A percentile compares a stretch with the other conserved stretches of the same genome.
phyloP scores from a whole-genome alignment of 768 basidiomycete genomes.

The Psilocybe sp. region DNA sequence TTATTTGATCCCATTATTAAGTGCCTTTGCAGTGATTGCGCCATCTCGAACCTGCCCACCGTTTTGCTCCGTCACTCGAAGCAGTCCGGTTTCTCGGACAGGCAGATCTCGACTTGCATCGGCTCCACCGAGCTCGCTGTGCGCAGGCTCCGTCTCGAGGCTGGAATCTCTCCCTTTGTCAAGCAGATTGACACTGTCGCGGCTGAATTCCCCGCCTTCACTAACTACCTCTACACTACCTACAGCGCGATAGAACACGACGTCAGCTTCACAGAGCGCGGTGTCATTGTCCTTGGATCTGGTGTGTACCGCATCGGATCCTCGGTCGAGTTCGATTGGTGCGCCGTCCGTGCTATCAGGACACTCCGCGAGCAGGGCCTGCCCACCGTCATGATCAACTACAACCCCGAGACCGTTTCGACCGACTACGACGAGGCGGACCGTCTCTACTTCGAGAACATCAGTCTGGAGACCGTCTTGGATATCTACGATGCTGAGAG shows the following conservation, averaged over 20 bases:
- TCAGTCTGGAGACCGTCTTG: conserved; percentile 91
- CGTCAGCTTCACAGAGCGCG: conserved; percentile 82
- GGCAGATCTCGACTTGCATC: conserved; percentile 79
- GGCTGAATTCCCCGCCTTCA: conserved; percentile 97
- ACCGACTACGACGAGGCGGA: conserved; percentile 99
- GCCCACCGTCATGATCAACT: conserved; percentile 99
- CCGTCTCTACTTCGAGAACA: conserved; percentile 97
- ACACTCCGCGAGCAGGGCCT: conserved; percentile 93
- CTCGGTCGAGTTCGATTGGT: conserved; percentile 99
- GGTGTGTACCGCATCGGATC: conserved; percentile 99
- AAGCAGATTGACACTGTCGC: conserved; percentile 99
- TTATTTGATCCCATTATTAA: conserved; percentile 1
- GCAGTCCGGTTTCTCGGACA: conserved; percentile 94
- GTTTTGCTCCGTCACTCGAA: conserved; percentile 78
- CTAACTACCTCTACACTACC: conserved; percentile 98
- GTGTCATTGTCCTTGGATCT: conserved; percentile 96
- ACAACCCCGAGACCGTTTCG: conserved; percentile 98
- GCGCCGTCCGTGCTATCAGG: conserved; percentile 94
- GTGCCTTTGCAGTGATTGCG: conserved; percentile 47
- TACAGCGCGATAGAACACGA: conserved; percentile 98
- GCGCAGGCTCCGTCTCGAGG: conserved; percentile 84
- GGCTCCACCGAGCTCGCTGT: conserved; percentile 92
- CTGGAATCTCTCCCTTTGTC: conserved; percentile 81
- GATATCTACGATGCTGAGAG: conserved; percentile 94
- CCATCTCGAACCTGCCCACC: conserved; percentile 59